Percentiles rank a stretch among this genome's conserved stretches.
Evolutionary conservation across 164 flowering plant genomes (phyloP).

Genomic region (Umbellularia californica): DNA sequence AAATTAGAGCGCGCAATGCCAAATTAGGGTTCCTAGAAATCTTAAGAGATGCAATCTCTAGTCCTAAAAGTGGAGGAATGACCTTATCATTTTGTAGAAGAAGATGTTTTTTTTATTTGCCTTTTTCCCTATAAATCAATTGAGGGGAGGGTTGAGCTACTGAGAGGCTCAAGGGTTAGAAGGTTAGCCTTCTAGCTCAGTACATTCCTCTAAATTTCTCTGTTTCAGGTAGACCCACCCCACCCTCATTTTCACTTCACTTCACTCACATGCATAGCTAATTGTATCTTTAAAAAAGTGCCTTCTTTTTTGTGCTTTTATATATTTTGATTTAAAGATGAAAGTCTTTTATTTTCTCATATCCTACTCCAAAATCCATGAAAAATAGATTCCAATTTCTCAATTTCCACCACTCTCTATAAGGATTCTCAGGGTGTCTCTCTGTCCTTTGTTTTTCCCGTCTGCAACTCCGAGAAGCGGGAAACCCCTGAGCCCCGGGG

Average conservation of each 20-base stretch:
- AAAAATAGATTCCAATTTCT: neutral
- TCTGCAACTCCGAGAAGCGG: constrained; percentile 10
- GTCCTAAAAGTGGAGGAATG: no score
- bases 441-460: constrained; percentile 4
- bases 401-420: neutral
- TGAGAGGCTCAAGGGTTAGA: neutral
- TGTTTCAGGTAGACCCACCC: neutral
- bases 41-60: no score
- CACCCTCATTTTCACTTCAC: neutral
- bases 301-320: neutral
- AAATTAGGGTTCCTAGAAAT: no score
- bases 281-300: neutral
- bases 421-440: neutral
- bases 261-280: neutral
- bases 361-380: neutral
- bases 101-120: no score
- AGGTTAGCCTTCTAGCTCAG: neutral
- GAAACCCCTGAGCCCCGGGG: constrained; percentile 5
- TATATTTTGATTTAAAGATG: neutral
- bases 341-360: neutral
- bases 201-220: neutral
- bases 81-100: no score
- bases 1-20: no score
- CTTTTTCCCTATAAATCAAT: neutral
- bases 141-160: neutral